phyloP scores from a whole-genome alignment of 148 eudicot genomes.

The Heliamphora exappendiculata region DNA sequence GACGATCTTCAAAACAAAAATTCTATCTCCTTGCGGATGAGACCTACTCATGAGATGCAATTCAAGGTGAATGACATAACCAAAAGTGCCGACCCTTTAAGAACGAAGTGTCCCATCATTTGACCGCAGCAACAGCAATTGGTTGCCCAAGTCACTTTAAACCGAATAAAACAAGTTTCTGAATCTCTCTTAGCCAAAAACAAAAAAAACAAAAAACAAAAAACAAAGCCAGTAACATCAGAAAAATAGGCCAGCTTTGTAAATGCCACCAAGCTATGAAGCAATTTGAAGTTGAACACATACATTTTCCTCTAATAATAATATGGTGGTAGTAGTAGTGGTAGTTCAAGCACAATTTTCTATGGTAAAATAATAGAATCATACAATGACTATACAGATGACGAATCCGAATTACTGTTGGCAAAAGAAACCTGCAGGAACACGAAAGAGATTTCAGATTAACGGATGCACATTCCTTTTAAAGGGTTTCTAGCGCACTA shows the following conservation, averaged over 20 bases:
- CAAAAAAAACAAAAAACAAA: too few relatives aligned
- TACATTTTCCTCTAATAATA: constrained; percentile 5
- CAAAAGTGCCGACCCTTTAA: not conserved
- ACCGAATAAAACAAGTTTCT: not conserved
- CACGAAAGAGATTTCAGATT: constrained; percentile 76
- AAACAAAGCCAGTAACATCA: not conserved
- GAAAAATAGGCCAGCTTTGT: constrained; percentile 5
- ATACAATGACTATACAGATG: constrained; percentile 41
- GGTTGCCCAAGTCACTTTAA: not conserved
- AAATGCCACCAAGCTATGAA: constrained; percentile 5
- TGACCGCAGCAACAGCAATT: not conserved
- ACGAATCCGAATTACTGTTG: constrained; percentile 52
- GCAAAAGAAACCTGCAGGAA: constrained; percentile 75
- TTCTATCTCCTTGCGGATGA: not conserved
- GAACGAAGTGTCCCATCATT: not conserved
- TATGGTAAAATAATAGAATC: constrained; percentile 15
- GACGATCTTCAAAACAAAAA: not conserved
- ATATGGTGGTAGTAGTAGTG: not conserved
- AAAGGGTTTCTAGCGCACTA: not conserved
- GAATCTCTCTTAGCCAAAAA: not conserved
- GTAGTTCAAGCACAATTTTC: constrained; percentile 2
- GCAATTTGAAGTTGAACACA: constrained; percentile 6
- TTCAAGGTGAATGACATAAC: not conserved
- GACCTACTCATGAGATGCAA: not conserved
- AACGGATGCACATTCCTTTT: constrained; percentile 21